These are phyloP conservation scores for Pseudisothecium myosuroides DNA, from an alignment of 225 moss, liverwort and hornwort genomes.

Conservation along the genomic window DNA sequence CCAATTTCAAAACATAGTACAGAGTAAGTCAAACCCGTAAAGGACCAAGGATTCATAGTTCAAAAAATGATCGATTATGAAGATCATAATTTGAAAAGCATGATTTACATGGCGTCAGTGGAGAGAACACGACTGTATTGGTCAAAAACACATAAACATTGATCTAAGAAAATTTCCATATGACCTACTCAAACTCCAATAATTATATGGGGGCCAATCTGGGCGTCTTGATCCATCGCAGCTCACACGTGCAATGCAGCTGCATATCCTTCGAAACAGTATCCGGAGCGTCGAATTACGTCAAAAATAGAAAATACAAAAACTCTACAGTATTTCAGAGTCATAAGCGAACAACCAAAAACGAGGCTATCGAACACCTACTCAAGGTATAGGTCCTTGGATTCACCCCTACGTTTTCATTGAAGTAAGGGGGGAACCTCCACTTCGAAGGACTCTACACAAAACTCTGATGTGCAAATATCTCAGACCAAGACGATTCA, in stretches of 20 bases:
- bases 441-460: background rate
- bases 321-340: background rate
- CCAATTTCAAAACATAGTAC: background rate
- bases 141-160: background rate
- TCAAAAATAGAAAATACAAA: background rate
- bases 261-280: too few relatives aligned
- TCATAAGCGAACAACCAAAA: background rate
- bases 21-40: background rate
- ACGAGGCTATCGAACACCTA: background rate
- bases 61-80: background rate
- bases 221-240: background rate
- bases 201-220: background rate
- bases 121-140: background rate
- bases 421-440: background rate
- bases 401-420: background rate
- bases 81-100: background rate
- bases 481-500: background rate
- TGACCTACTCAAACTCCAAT: background rate
- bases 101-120: background rate
- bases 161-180: background rate
- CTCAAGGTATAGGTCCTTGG: background rate
- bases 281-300: background rate
- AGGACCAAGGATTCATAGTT: background rate
- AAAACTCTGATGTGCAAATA: background rate
- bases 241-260: background rate